phyloP scores from a whole-genome alignment of 2,329 filamentous ascomycete genomes.

The Talaromyces sp. region DNA sequence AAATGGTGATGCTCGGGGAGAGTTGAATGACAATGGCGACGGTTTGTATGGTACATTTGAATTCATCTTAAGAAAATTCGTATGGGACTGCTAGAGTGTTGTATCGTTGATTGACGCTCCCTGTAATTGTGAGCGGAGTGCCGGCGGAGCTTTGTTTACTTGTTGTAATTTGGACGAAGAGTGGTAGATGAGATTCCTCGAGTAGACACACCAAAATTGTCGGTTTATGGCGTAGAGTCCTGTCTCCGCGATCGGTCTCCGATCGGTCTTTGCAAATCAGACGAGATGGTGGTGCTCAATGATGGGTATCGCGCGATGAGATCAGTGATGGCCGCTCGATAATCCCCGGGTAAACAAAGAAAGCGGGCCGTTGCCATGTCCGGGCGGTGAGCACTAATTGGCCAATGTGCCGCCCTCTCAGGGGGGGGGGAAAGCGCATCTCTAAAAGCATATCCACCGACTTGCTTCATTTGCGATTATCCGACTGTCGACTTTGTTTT shows the following conservation, averaged over 20 bases:
- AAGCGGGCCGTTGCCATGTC: conserved; percentile 5
- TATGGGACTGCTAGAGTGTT: neutral
- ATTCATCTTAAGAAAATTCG: conserved; percentile 31
- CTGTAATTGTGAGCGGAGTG: neutral
- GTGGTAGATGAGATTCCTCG: neutral
- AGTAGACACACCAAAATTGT: neutral
- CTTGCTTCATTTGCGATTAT: neutral
- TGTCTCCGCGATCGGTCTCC: no score
- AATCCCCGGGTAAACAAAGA: conserved; percentile 11
- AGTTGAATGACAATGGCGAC: conserved; percentile 67
- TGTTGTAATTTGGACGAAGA: neutral
- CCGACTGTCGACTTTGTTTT: no score
- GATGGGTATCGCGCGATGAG: neutral
- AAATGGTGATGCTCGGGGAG: conserved; percentile 66
- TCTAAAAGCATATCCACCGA: neutral
- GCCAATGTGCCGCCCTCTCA: neutral
- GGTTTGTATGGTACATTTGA: conserved; percentile 60
- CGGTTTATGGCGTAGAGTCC: no score
- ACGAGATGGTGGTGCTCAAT: neutral
- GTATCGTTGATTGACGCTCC: neutral
- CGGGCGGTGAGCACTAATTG: conserved; percentile 2
- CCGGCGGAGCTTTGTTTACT: neutral
- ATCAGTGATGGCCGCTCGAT: neutral
- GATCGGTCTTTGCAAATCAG: neutral
- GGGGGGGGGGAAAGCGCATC: neutral